A percentile compares a stretch with the other conserved stretches of the same genome.
phyloP scores from a whole-genome alignment of 1,139 yeast genomes.

The Sugiyamaella castrensis region DNA sequence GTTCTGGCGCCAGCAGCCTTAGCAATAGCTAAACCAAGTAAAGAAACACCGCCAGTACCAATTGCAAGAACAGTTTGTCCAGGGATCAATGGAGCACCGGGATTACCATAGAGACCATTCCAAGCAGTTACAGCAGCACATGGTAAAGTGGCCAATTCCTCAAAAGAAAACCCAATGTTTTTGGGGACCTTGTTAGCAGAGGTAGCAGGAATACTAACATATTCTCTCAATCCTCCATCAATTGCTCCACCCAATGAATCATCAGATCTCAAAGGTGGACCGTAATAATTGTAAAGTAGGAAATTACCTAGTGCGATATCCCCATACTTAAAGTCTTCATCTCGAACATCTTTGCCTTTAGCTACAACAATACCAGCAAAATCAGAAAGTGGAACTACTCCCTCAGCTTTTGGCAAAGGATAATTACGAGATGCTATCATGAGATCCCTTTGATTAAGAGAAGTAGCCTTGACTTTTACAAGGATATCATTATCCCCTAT shows the following conservation, averaged over 20 bases:
- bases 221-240: slow-evolving; percentile 22
- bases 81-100: slow-evolving; percentile 15
- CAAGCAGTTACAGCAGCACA: slow-evolving; percentile 24
- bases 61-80: slow-evolving; percentile 22
- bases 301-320: slow-evolving; percentile 21
- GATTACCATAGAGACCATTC: slow-evolving; percentile 22
- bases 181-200: slow-evolving; percentile 17
- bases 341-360: slow-evolving; percentile 14
- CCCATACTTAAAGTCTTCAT: slow-evolving; percentile 14
- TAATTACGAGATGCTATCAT: slow-evolving; percentile 19
- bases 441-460: slow-evolving; percentile 25
- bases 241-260: slow-evolving; percentile 19
- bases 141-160: slow-evolving; percentile 17
- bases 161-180: slow-evolving; percentile 16
- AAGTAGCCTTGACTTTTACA: slow-evolving; percentile 21
- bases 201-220: slow-evolving; percentile 15
- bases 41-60: slow-evolving; percentile 25
- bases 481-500: slow-evolving; percentile 20
- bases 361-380: slow-evolving; percentile 22
- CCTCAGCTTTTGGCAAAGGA: slow-evolving; percentile 14
- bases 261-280: slow-evolving; percentile 8
- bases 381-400: slow-evolving; percentile 22
- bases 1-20: slow-evolving; percentile 23
- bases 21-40: slow-evolving; percentile 22
- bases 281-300: slow-evolving; percentile 4